Evolutionary conservation across 2,329 filamentous ascomycete species (phyloP).

Genomic region (Apiospora hydei): DNA sequence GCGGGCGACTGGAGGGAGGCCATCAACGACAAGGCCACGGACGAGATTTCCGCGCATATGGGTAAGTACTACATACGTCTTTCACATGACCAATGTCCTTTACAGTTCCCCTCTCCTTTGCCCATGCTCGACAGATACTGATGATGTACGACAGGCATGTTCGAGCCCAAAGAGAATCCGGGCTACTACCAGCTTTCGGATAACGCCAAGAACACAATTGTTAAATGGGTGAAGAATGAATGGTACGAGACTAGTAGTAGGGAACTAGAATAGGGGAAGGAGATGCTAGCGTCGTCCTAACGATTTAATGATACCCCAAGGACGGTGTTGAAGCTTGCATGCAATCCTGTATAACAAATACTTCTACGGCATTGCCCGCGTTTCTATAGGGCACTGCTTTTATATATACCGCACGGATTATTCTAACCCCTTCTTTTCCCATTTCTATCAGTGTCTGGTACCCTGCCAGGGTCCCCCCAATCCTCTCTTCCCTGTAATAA

Average conservation of each 20-base stretch:
- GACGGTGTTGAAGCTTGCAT: neutral
- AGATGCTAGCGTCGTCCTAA: neutral
- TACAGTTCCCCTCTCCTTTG: too few relatives aligned
- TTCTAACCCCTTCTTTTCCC: neutral
- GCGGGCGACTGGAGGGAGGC: slow-evolving; percentile 71
- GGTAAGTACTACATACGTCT: slow-evolving; percentile 50
- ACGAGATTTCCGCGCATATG: slow-evolving; percentile 85
- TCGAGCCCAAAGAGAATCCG: slow-evolving; percentile 74
- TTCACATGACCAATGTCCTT: neutral
- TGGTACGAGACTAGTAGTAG: slow-evolving; percentile 68
- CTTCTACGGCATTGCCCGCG: neutral
- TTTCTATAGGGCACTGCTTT: neutral
- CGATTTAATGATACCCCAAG: slow-evolving; percentile 24
- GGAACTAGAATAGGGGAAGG: slow-evolving; percentile 40
- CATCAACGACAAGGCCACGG: slow-evolving; percentile 78
- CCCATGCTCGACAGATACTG: neutral
- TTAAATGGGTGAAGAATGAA: slow-evolving; percentile 67
- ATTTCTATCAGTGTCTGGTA: neutral
- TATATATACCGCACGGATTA: neutral
- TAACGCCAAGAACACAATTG: slow-evolving; percentile 70
- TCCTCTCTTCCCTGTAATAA: slow-evolving; percentile 4
- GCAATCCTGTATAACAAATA: neutral
- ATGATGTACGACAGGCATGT: slow-evolving; percentile 64
- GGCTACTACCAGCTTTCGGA: slow-evolving; percentile 73
- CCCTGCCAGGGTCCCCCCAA: neutral